Conservation (phyloP, 208 protist genomes). For the Acanthamoeba culbertsoni region DNA sequence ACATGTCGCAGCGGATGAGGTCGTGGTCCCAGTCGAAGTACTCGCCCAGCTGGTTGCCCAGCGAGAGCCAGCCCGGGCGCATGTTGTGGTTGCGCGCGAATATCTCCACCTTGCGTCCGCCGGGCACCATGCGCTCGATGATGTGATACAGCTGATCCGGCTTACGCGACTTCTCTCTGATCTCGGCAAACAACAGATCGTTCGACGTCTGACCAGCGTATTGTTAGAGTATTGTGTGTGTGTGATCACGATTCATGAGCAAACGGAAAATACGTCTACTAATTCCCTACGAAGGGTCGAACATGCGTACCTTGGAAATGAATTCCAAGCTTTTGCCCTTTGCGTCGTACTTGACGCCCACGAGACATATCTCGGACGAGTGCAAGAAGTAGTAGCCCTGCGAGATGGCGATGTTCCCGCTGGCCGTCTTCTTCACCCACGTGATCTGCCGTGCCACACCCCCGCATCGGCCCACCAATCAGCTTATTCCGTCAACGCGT, state of each 20-base stretch:
- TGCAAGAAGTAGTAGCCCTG: conserved; percentile 75
- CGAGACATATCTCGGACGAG: conserved; percentile 70
- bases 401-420: conserved; percentile 58
- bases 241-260: too few relatives aligned
- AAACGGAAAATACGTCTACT: neutral
- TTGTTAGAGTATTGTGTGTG: too few relatives aligned
- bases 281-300: neutral
- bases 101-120: conserved; percentile 72
- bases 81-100: conserved; percentile 76
- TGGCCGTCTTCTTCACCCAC: conserved; percentile 69
- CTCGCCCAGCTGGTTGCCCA: conserved; percentile 73
- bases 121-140: conserved; percentile 72
- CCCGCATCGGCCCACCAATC: too few relatives aligned
- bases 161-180: conserved; percentile 69
- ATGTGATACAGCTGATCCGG: conserved; percentile 74
- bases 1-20: conserved; percentile 40
- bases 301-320: conserved; percentile 60
- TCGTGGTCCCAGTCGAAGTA: conserved; percentile 31
- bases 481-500: neutral
- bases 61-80: conserved; percentile 69
- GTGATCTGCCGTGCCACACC: conserved; percentile 58
- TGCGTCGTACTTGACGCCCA: conserved; percentile 68
- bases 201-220: conserved; percentile 63
- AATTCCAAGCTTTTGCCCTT: conserved; percentile 61
- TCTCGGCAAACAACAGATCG: conserved; percentile 67